Evolutionary conservation across 2,329 filamentous ascomycete genomes (phyloP), one percentile per base, ranked within the genome.

Genomic region (Paraconiothyrium sp.): DNA sequence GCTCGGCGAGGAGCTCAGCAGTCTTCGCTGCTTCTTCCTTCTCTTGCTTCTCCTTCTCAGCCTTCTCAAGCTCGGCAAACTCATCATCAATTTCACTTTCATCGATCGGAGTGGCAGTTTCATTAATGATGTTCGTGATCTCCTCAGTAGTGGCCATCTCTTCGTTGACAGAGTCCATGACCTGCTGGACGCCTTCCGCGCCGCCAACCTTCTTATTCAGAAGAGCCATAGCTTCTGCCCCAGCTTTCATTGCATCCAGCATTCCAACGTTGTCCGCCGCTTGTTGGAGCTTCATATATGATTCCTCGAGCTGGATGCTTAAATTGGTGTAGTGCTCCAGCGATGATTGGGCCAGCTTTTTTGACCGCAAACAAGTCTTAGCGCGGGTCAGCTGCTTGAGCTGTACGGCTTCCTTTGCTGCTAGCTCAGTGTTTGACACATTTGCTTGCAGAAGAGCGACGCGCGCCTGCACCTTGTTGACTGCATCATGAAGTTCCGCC

Each of bases 11-110:
- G 71, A 75, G 79, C 35, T 83, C 81, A 60, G 87, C 84, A 72
- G 86, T 85, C 72, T 82, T 82, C 66, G 73, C 79, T 68, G 88
- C 86, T 66, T 87, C 84, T 22, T 76, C 79, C 73, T 90, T 87
- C 81, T 96, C 84, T 63, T 91, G 88, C 75, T 94, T 92, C 67
- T 97, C 87, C 76, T 91, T 91, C 75, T 97, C 93, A 3, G 67
- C 77, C 37, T 76, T 82, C 79, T 94, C 89, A 81, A 99, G 82
- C 3, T 85, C 89, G 67, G 91, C 90, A 50, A 98, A 84, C 81
- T 97, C 94, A 62, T 94, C 91, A 68, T 97, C 93, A 58, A 98
- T 88, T 76, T 96, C 94, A 22, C 74, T 85, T 73, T 97, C 94
- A 76, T 97, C 92, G 35, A 97, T 72, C 5, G 67, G 66, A 50